Base-by-base conservation (phyloP, 2,329 filamentous ascomycete species). In the Phoma sp. region DNA sequence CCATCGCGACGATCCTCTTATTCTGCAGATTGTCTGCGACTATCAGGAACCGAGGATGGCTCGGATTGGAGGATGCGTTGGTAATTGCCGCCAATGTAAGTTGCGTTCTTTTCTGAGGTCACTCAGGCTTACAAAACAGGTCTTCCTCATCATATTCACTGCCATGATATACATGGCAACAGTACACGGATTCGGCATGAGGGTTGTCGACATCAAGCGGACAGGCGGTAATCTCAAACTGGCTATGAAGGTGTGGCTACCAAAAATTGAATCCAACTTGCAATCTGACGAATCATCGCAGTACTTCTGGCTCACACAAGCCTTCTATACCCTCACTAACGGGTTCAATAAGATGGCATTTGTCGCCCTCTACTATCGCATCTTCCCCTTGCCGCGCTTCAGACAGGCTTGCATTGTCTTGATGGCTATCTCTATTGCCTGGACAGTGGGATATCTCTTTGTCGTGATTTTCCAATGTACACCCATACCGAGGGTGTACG, bases 271-370 rank as follows among this genome's bases (percentile, higher is more conserved):
- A 11, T 11, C 10, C 13, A 5, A 11, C 13, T 13, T 9, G 9
- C 32, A n/a, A 33, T 5, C 13, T 33, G 32, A 33, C 13, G 32
- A 33, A 11, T 9, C 7, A 33, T n/a, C 11, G 4, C 18, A 68
- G 65, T 62, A 47, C 29, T 69, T 68, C 53, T 69, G 61, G 56
- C 45, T 65, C 8, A 62, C 65, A 2, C 59, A 65, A 13, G 25
- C 58, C 2, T 66, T 68, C 52, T 68, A 68, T 53, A 63, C 51
- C 6, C 52, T 67, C 14, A 60, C 60, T 13, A 69, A 65, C 24
- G 59, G 57, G 32, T 62, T 67, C 51, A 67, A 64, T 50, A 67
- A 69, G 40, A 61, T 69, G 52, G 62, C 64, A 1, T 66, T 68
- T 33, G 38, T 69, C 2, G 57, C 60, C 6, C 47, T 69, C 4